Conservation (phyloP, 2,329 filamentous ascomycete species). For the Fusarium fracticaudum region DNA sequence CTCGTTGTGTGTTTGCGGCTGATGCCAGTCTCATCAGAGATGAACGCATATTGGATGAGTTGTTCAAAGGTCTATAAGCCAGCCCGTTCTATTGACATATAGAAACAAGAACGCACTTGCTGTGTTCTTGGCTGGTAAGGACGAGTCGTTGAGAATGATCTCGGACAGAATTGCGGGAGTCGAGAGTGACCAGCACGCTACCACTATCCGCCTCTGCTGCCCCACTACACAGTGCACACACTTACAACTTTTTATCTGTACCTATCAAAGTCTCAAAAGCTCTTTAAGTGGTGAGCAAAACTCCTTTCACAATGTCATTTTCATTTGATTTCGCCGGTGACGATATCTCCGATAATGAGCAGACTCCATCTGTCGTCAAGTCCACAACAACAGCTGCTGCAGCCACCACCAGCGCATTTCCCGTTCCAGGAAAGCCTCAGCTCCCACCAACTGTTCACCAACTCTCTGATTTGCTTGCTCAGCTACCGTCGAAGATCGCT, state of each 20-base stretch:
- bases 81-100: background rate
- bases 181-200: slow-evolving; percentile 27
- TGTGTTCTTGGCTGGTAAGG: background rate
- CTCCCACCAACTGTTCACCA: slow-evolving; percentile 64
- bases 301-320: slow-evolving; percentile 55
- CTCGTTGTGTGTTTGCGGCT: slow-evolving; percentile 45
- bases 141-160: slow-evolving; percentile 1
- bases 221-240: slow-evolving; percentile 44
- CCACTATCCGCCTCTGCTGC: slow-evolving; percentile 8
- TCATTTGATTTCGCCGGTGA: slow-evolving; percentile 71
- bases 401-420: slow-evolving; percentile 59
- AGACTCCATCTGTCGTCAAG: slow-evolving; percentile 34
- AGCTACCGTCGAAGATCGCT: slow-evolving; percentile 77
- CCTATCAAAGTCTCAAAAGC: background rate
- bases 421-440: slow-evolving; percentile 68
- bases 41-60: slow-evolving; percentile 39
- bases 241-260: slow-evolving; percentile 31
- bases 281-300: slow-evolving; percentile 2
- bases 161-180: slow-evolving; percentile 17
- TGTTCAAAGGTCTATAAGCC: background rate
- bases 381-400: slow-evolving; percentile 39
- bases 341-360: slow-evolving; percentile 63
- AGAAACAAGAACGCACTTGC: background rate
- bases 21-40: slow-evolving; percentile 49
- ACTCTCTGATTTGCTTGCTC: slow-evolving; percentile 60